These are phyloP conservation scores for Panicum miliaceum DNA, from an alignment of 176 grass and related monocot species.

Conservation along the genomic window DNA sequence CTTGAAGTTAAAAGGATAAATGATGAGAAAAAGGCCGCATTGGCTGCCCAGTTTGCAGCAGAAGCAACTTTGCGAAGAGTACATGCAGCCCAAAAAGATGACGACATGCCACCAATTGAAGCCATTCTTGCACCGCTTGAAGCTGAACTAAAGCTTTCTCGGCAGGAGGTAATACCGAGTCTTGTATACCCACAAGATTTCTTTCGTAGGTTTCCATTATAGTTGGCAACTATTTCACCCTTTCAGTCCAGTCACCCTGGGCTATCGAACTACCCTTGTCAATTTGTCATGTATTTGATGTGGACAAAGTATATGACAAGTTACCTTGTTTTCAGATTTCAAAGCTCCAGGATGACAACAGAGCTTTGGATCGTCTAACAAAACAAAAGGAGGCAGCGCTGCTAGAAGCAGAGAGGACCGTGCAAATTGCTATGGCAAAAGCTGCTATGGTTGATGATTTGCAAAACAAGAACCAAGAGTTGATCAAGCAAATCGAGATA, in stretches of 20 bases:
- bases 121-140: constrained; percentile 99
- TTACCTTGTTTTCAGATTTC: constrained; percentile 63
- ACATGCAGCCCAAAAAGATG: constrained; percentile 95
- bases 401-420: constrained; percentile 89
- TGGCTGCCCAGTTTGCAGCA: constrained; percentile 94
- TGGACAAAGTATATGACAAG: constrained; percentile 34
- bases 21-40: constrained; percentile 86
- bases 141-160: constrained; percentile 90
- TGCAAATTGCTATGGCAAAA: constrained; percentile 90
- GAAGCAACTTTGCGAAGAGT: constrained; percentile 96
- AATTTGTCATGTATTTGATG: constrained; percentile 9
- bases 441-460: constrained; percentile 98
- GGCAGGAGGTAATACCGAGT: constrained; percentile 74
- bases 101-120: constrained; percentile 99
- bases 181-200: background rate
- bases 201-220: background rate
- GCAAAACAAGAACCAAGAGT: constrained; percentile 98
- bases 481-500: constrained; percentile 99
- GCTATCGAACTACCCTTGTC: background rate
- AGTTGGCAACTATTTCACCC: background rate
- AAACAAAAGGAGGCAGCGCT: constrained; percentile 96
- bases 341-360: constrained; percentile 94
- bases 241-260: background rate
- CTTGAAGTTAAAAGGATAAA: constrained; percentile 97
- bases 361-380: constrained; percentile 92